Evolutionary conservation across 2,329 filamentous ascomycete genomes (phyloP).

Genomic region (Hypoxylon sp.): DNA sequence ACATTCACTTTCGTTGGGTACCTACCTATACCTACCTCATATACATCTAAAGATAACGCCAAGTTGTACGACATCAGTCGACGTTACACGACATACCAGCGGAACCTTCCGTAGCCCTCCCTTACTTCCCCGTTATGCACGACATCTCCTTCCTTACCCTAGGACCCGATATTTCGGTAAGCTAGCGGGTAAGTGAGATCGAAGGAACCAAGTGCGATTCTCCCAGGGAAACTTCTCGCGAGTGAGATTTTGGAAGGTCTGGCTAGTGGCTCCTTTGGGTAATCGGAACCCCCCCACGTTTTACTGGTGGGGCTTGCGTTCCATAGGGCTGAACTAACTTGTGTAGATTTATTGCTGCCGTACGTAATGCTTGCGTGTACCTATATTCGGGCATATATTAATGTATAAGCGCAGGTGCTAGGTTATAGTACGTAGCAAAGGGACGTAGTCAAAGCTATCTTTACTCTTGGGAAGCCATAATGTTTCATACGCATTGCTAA

Average conservation of each 20-base stretch:
- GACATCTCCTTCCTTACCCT: not conserved
- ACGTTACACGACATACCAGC: not conserved
- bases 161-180: not conserved
- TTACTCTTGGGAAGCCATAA: too few relatives aligned
- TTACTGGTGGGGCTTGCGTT: not conserved
- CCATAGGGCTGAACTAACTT: not conserved
- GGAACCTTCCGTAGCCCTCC: not conserved
- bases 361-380: too few relatives aligned
- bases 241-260: not conserved
- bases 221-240: not conserved
- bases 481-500: not conserved
- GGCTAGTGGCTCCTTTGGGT: not conserved
- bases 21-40: too few relatives aligned
- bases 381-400: not conserved
- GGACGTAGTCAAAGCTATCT: not conserved
- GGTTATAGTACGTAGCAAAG: not conserved
- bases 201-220: not conserved
- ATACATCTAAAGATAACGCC: too few relatives aligned
- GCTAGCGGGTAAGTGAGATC: not conserved
- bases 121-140: not conserved
- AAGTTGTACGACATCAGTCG: not conserved
- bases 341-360: not conserved
- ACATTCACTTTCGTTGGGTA: too few relatives aligned
- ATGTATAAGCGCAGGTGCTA: not conserved
- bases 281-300: not conserved